phyloP scores from a whole-genome alignment of 371 early-diverging fungal species.

The Apophysomyces elegans region DNA sequence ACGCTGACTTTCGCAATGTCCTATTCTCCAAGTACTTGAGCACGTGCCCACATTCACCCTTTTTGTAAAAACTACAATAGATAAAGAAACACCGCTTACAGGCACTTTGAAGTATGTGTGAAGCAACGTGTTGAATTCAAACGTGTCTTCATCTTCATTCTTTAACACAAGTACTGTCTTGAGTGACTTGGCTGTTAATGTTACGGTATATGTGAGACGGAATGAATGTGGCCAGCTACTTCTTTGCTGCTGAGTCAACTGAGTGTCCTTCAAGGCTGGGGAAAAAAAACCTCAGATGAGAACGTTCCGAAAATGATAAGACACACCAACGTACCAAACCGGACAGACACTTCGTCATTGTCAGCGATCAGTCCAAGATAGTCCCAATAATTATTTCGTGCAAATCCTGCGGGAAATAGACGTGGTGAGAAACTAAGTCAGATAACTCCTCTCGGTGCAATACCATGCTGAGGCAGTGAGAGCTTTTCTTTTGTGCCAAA shows the following conservation, averaged over 20 bases:
- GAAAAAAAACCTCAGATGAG: not conserved
- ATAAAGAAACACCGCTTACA: constrained; percentile 38
- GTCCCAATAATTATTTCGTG: constrained; percentile 77
- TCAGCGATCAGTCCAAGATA: constrained; percentile 60
- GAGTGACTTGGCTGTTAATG: constrained; percentile 70
- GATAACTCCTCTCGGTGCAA: constrained; percentile 3
- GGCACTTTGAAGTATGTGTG: constrained; percentile 89
- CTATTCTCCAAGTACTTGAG: constrained; percentile 23
- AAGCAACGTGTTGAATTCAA: constrained; percentile 84
- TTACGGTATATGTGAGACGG: constrained; percentile 78
- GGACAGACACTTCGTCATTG: constrained; percentile 63
- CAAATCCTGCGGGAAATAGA: constrained; percentile 78
- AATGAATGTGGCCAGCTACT: constrained; percentile 78
- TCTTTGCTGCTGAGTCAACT: constrained; percentile 59
- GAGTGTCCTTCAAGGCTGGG: constrained; percentile 62
- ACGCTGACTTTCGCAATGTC: constrained; percentile 69
- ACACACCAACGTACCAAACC: constrained; percentile 56
- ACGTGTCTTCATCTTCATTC: constrained; percentile 72
- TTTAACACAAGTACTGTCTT: constrained; percentile 68
- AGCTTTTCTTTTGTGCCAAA: constrained; percentile 70
- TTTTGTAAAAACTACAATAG: not conserved
- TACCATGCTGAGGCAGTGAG: constrained; percentile 72
- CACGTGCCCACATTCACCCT: too few species aligned
- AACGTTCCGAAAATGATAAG: not conserved
- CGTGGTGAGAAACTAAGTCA: constrained; percentile 2